Evolutionary conservation across 1,284 basidiomycete genomes (phyloP).

Genomic region (Tilletia indica): DNA sequence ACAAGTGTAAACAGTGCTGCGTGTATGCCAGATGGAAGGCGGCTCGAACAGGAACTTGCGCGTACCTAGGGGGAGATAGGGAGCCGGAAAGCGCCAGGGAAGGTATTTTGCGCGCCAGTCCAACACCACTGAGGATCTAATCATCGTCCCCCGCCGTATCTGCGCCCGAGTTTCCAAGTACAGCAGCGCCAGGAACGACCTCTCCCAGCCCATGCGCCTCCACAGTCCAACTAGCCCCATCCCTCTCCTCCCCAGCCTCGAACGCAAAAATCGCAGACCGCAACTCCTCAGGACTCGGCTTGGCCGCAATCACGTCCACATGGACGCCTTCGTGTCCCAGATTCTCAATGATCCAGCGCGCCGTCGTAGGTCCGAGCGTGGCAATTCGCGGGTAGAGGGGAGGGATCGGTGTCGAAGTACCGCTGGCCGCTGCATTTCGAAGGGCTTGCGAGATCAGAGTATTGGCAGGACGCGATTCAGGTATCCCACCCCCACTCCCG

Average conservation of each 20-base stretch:
- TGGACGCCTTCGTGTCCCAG: conserved; percentile 29
- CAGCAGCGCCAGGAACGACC: background rate
- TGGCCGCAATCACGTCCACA: conserved; percentile 45
- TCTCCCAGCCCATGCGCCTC: background rate
- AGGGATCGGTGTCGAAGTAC: background rate
- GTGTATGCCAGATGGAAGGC: too few species aligned
- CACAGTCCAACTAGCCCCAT: background rate
- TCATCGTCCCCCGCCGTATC: too few species aligned
- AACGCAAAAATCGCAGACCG: conserved; percentile 41
- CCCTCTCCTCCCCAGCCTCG: conserved; percentile 3
- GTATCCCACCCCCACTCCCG: too few species aligned
- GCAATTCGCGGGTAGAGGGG: conserved; percentile 42
- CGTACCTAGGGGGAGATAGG: too few species aligned
- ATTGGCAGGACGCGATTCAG: too few species aligned
- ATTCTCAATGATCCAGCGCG: conserved; percentile 38
- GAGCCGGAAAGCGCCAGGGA: too few species aligned
- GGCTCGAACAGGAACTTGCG: too few species aligned
- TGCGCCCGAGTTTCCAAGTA: background rate
- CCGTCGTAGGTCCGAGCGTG: conserved; percentile 46
- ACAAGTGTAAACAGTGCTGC: too few species aligned
- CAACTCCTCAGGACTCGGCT: conserved; percentile 45
- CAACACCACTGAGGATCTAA: too few species aligned
- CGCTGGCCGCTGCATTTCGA: too few species aligned
- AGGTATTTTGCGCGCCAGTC: too few species aligned
- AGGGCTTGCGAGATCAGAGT: too few species aligned